Evolutionary conservation across 2,329 filamentous ascomycete genomes (phyloP).

Genomic region (Chaetomium olivaceum): DNA sequence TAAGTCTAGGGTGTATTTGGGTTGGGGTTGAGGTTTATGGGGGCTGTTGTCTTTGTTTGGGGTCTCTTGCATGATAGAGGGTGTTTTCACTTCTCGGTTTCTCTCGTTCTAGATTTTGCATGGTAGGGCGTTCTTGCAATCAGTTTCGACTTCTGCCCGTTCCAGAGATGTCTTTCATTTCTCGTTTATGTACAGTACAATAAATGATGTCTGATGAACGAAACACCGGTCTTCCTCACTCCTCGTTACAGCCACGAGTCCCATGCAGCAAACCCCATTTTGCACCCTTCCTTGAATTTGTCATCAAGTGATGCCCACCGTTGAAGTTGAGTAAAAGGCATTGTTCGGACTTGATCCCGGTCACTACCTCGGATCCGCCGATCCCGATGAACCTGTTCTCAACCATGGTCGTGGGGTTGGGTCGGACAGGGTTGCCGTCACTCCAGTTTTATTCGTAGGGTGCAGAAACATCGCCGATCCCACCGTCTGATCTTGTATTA

Average conservation of each 20-base stretch:
- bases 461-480: slow-evolving; percentile 31
- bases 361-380: slow-evolving; percentile 46
- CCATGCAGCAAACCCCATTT: background rate
- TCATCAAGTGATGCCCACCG: slow-evolving; percentile 30
- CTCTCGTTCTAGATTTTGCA: background rate
- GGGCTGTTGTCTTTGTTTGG: too few relatives aligned
- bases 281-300: too few relatives aligned
- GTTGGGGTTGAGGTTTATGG: background rate
- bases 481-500: slow-evolving; percentile 1
- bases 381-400: slow-evolving; percentile 54
- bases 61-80: background rate
- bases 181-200: background rate
- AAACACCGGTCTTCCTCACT: background rate
- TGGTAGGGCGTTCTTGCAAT: too few relatives aligned
- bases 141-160: background rate
- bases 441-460: slow-evolving; percentile 58
- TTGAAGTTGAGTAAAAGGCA: slow-evolving; percentile 34
- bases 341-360: slow-evolving; percentile 51
- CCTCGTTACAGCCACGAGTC: background rate
- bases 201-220: background rate
- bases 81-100: background rate
- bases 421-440: slow-evolving; percentile 34
- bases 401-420: slow-evolving; percentile 41
- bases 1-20: background rate
- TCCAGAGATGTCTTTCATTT: background rate